A percentile compares a stretch with the other conserved stretches of the same genome.
Evolutionary conservation across 2,329 filamentous ascomycete species (phyloP).

Genomic region (Trichoderma pleuroti): DNA sequence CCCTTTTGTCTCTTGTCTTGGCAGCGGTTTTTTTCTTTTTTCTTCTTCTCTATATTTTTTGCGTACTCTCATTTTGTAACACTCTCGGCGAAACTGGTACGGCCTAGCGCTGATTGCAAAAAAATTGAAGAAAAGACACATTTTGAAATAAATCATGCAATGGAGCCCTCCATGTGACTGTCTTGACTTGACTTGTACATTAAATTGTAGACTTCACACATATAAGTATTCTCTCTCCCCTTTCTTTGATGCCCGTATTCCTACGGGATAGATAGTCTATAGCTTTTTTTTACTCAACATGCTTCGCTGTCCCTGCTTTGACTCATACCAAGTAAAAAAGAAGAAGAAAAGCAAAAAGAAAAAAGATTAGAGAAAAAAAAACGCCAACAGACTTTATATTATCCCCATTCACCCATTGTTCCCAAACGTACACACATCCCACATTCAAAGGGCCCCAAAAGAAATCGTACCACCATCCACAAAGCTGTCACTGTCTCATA

Average conservation of each 20-base stretch:
- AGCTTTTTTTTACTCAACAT: not conserved
- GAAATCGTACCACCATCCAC: not conserved
- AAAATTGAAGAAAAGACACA: slow-evolving; percentile 5
- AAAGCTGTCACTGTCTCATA: not conserved
- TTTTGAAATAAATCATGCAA: not conserved
- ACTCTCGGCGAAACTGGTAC: not conserved
- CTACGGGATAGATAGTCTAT: not conserved
- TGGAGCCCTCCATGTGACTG: not conserved
- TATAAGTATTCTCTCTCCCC: not conserved
- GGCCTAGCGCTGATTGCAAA: not conserved
- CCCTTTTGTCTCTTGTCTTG: not conserved
- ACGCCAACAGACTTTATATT: not conserved
- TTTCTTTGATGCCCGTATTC: not conserved
- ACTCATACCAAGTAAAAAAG: not conserved
- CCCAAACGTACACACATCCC: not conserved
- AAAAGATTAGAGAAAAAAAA: not conserved
- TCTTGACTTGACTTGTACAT: not conserved
- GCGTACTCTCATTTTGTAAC: not conserved
- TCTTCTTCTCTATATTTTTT: not conserved
- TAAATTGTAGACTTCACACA: not conserved
- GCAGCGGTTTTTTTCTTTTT: not conserved
- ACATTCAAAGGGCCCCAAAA: not conserved
- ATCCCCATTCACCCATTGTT: not conserved
- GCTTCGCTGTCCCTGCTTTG: not conserved
- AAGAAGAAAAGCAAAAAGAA: not conserved